Evolutionary conservation across 192 early-diverging fungal genomes (phyloP).

Genomic region (Coemansia sp.): DNA sequence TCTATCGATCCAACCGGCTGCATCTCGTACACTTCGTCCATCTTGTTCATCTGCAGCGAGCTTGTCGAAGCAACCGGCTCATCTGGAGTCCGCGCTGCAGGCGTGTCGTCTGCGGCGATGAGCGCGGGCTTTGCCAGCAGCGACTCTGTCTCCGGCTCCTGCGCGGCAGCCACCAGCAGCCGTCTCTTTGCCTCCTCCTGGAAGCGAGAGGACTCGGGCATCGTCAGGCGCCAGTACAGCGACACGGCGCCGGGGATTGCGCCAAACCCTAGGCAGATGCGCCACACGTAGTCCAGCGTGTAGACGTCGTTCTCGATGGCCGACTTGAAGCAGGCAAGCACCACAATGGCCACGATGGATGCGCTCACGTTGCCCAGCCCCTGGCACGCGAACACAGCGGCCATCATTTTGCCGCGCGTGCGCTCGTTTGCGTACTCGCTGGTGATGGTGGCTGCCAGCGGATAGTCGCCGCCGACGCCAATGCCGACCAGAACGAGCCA

Average conservation of each 20-base stretch:
- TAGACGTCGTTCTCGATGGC: constrained; percentile 63
- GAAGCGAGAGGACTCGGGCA: constrained; percentile 77
- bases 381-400: constrained; percentile 91
- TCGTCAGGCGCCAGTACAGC: constrained; percentile 88
- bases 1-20: not conserved
- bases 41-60: not conserved
- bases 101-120: not conserved
- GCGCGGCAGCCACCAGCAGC: constrained; percentile 32
- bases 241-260: constrained; percentile 77
- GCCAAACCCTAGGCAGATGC: constrained; percentile 82
- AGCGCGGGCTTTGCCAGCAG: constrained; percentile 31
- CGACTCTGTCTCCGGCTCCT: constrained; percentile 42
- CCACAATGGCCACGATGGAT: constrained; percentile 70
- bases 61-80: not conserved
- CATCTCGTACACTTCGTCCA: not conserved
- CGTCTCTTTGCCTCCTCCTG: constrained; percentile 25
- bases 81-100: not conserved
- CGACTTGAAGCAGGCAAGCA: constrained; percentile 69
- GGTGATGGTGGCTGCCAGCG: constrained; percentile 89
- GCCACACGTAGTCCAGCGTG: constrained; percentile 89
- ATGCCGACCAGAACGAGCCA: constrained; percentile 93
- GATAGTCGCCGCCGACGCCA: constrained; percentile 95
- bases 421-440: constrained; percentile 83
- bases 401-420: constrained; percentile 86
- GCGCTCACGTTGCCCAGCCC: constrained; percentile 86